Evolutionary conservation across 2,329 filamentous ascomycete genomes (phyloP).

Genomic region (Aaosphaeria pasadenensis): DNA sequence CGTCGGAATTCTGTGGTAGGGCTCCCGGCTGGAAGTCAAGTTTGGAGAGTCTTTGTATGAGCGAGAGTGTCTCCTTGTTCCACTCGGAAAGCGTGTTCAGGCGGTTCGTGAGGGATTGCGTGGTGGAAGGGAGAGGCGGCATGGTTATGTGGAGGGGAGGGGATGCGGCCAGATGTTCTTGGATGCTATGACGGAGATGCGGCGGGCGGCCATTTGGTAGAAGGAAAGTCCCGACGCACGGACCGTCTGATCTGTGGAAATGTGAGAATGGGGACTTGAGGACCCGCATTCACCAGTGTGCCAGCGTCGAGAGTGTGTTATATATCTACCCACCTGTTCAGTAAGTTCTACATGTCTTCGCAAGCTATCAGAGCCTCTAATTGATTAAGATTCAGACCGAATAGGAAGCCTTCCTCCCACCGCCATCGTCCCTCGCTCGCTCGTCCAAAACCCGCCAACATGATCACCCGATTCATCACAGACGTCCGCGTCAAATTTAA

Average conservation of each 20-base stretch:
- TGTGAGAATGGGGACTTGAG: too few species aligned
- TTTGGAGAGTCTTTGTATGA: slow-evolving; percentile 57
- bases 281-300: too few species aligned
- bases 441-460: slow-evolving; percentile 39
- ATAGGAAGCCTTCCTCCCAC: not conserved
- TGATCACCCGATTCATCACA: slow-evolving; percentile 86
- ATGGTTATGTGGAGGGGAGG: slow-evolving; percentile 21
- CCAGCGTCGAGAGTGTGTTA: too few species aligned
- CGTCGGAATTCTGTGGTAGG: slow-evolving; percentile 58
- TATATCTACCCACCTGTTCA: too few species aligned
- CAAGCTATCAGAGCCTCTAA: not conserved
- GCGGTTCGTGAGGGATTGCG: slow-evolving; percentile 44
- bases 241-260: slow-evolving; percentile 4
- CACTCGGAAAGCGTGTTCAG: slow-evolving; percentile 53
- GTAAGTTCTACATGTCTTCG: not conserved
- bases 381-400: not conserved
- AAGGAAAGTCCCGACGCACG: slow-evolving; percentile 14
- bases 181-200: slow-evolving; percentile 25
- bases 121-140: slow-evolving; percentile 33
- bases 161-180: slow-evolving; percentile 23
- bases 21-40: slow-evolving; percentile 62
- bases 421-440: slow-evolving; percentile 1
- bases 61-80: slow-evolving; percentile 52
- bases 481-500: slow-evolving; percentile 86
- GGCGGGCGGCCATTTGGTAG: not conserved